Evolutionary conservation across 108 stramenopile genomes (phyloP).

Genomic region (Skeletonema menzelii): DNA sequence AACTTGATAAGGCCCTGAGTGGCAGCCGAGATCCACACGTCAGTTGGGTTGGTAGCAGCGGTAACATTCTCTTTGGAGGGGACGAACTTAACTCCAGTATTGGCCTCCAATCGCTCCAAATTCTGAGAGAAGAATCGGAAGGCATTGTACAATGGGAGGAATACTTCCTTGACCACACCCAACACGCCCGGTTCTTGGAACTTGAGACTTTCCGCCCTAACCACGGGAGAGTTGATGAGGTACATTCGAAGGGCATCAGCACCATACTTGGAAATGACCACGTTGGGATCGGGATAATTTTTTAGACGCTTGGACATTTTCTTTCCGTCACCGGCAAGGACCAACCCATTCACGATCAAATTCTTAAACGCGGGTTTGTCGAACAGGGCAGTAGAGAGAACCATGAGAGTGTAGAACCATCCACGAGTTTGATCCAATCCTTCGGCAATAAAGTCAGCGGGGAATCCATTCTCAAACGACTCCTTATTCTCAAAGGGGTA

Average conservation of each 20-base stretch:
- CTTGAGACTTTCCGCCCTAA: constrained; percentile 96
- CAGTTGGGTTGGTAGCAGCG: constrained; percentile 91
- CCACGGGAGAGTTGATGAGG: constrained; percentile 99
- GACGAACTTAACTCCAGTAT: constrained; percentile 69
- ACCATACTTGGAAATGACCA: constrained; percentile 94
- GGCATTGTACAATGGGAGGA: constrained; percentile 98
- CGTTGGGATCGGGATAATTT: constrained; percentile 97
- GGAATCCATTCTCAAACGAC: constrained; percentile 95
- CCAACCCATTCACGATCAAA: constrained; percentile 98
- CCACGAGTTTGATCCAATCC: constrained; percentile 99
- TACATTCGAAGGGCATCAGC: constrained; percentile 99
- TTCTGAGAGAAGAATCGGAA: constrained; percentile 97
- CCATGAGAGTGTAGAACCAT: constrained; percentile 99
- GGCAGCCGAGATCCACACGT: constrained; percentile 98
- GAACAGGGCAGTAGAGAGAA: constrained; percentile 98
- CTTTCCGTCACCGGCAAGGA: constrained; percentile 96
- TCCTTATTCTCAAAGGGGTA: constrained; percentile 99
- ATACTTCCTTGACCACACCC: constrained; percentile 96
- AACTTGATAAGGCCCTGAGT: constrained; percentile 95
- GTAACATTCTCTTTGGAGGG: constrained; percentile 80
- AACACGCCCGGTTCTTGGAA: constrained; percentile 97
- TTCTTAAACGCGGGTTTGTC: constrained; percentile 99
- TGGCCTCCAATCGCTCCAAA: constrained; percentile 79
- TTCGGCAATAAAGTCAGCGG: constrained; percentile 99
- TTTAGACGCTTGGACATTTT: constrained; percentile 99